Evolutionary conservation across 345 rosid genomes (phyloP).

Genomic region (Garcia nutans): DNA sequence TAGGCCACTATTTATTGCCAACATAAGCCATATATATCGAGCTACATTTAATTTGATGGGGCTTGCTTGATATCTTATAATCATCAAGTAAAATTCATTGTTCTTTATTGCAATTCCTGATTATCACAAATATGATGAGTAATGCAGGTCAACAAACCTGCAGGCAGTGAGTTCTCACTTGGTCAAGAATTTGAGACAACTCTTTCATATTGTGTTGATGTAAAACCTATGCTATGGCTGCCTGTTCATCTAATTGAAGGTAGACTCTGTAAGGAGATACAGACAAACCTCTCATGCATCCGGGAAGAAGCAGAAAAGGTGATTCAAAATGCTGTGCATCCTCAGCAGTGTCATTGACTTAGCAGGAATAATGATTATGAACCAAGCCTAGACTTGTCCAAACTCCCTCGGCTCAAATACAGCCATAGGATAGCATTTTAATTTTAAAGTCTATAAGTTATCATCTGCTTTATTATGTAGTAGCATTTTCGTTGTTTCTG

Average conservation of each 20-base stretch:
- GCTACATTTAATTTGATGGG: neutral
- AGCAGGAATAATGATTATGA: neutral
- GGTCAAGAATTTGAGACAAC: conserved; percentile 51
- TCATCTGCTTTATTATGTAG: too few relatives aligned
- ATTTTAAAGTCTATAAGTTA: too few relatives aligned
- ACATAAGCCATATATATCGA: neutral
- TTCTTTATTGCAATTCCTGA: neutral
- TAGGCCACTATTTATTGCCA: neutral
- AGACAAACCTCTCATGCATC: conserved; percentile 60
- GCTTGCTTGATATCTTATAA: neutral
- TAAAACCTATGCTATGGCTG: conserved; percentile 79
- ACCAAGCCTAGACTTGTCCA: too few relatives aligned
- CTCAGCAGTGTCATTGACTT: conserved; percentile 14
- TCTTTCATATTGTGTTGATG: conserved; percentile 63
- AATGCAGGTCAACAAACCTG: conserved; percentile 44
- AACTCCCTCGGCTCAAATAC: too few relatives aligned
- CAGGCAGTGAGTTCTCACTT: conserved; percentile 27
- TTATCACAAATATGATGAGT: conserved; percentile 6
- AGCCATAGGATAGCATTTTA: too few relatives aligned
- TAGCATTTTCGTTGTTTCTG: too few relatives aligned
- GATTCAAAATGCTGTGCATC: conserved; percentile 14
- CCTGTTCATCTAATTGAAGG: conserved; percentile 82
- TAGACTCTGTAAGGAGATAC: conserved; percentile 67
- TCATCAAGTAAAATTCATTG: neutral
- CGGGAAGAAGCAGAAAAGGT: conserved; percentile 61